Evolutionary conservation across 1,139 yeast species (phyloP).

Genomic region (Sugiyamaella novakii): DNA sequence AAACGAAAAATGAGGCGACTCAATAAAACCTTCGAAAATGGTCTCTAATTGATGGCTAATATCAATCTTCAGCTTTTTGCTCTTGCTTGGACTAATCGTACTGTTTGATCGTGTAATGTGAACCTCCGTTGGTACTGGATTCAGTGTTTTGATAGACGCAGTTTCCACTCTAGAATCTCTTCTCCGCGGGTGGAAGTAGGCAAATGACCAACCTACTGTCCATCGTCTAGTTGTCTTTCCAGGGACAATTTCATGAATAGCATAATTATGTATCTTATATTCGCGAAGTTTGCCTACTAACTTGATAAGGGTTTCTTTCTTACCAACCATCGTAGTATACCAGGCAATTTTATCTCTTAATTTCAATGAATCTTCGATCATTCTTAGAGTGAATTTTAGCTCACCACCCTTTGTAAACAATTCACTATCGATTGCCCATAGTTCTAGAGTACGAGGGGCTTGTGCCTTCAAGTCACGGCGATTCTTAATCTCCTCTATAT

Average conservation of each 20-base stretch:
- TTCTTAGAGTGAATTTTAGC: conserved; percentile 39
- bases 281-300: conserved; percentile 33
- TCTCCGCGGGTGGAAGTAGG: conserved; percentile 23
- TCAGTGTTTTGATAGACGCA: conserved; percentile 18
- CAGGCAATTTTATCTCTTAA: conserved; percentile 33
- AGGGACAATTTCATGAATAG: conserved; percentile 38
- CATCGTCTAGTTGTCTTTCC: conserved; percentile 44
- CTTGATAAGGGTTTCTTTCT: conserved; percentile 37
- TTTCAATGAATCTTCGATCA: conserved; percentile 41
- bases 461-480: conserved; percentile 24
- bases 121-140: conserved; percentile 21
- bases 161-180: conserved; percentile 17
- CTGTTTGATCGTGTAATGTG: too few relatives aligned
- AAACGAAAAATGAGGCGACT: not conserved
- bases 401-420: conserved; percentile 50
- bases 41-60: not conserved
- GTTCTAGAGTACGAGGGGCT: conserved; percentile 27
- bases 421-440: conserved; percentile 40
- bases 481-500: conserved; percentile 39
- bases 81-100: not conserved
- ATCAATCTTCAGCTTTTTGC: not conserved
- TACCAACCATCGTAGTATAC: conserved; percentile 48
- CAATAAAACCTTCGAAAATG: not conserved
- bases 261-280: conserved; percentile 30
- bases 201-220: conserved; percentile 48